Evolutionary conservation across 2,329 filamentous ascomycete species (phyloP).

Genomic region (Alternaria arbusti): DNA sequence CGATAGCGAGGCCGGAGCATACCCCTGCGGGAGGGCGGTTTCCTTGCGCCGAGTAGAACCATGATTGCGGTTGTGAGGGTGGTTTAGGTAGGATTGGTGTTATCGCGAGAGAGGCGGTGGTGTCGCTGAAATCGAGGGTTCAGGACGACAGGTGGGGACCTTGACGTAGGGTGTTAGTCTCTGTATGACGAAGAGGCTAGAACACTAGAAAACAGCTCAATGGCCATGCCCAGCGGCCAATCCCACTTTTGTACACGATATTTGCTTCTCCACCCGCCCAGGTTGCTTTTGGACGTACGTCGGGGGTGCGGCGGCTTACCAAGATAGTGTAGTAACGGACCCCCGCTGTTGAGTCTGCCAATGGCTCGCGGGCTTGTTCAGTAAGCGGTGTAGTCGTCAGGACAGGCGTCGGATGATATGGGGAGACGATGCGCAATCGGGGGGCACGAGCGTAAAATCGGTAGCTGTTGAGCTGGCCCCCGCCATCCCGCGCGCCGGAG

Average conservation of each 20-base stretch:
- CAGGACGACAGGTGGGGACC: slow-evolving; percentile 6
- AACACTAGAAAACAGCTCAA: slow-evolving; percentile 1
- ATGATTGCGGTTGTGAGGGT: slow-evolving; percentile 53
- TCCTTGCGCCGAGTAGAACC: slow-evolving; percentile 71
- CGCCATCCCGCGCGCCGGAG: slow-evolving; percentile 18
- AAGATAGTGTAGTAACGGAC: slow-evolving; percentile 21
- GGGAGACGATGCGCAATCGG: slow-evolving; percentile 9
- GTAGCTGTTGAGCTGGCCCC: slow-evolving; percentile 15
- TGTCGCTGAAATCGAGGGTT: slow-evolving; percentile 1
- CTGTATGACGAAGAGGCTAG: slow-evolving; percentile 3
- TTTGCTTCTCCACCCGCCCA: slow-evolving; percentile 18
- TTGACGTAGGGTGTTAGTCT: slow-evolving; percentile 8
- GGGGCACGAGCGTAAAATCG: slow-evolving; percentile 5
- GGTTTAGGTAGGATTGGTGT: slow-evolving; percentile 1
- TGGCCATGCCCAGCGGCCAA: slow-evolving; percentile 14
- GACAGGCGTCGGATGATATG: neutral
- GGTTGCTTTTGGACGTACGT: slow-evolving; percentile 23
- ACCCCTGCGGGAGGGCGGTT: slow-evolving; percentile 75
- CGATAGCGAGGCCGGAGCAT: slow-evolving; percentile 49
- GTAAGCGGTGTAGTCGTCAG: slow-evolving; percentile 5
- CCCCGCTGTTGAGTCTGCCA: slow-evolving; percentile 13
- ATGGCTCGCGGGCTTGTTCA: slow-evolving; percentile 13
- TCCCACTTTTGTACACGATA: slow-evolving; percentile 11
- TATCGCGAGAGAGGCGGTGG: neutral
- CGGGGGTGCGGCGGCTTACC: slow-evolving; percentile 18